Base-by-base conservation (phyloP, 2,329 filamentous ascomycete genomes). In the Penicillium sp. region DNA sequence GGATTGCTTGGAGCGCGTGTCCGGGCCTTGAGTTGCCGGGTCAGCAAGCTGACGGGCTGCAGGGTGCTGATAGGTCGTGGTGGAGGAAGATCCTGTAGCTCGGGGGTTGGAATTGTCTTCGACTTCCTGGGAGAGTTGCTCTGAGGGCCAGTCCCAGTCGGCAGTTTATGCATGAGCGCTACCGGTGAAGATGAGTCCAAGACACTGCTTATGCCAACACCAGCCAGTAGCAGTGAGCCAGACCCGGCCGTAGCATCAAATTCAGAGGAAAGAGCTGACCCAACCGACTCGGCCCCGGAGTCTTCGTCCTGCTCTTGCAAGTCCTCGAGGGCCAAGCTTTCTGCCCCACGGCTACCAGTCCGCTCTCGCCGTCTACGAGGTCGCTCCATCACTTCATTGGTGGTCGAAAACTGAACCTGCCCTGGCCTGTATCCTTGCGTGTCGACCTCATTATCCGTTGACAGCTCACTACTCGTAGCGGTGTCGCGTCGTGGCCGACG, bases 381-480 rank as follows among this genome's bases (percentile, higher is more conserved):
- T 49, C 67, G 66, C 41, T 73, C 69, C n/a, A 72, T 64, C 26
- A 75, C 56, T 57, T 76, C 69, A 52, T 73, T 67, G 53, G 69
- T 63, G 3, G 58, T 61, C n/a, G 75, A 72, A 54, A 76, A 77
- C 43, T 80, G 78, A 40, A 83, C 76, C 50, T 82, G 77, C 49
- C 81, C 79, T 57, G 80, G 78, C 62, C 78, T 81, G 68, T 82
- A 83, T 1, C 76, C 73, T 7, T 78, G 75, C 0, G 80, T 74
- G 49, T 84, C 82, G 27, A 82, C 68, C 58, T 88, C 85, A 61
- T 86, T 86, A 57, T 87, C 85, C 1, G 84, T 86, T 0, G 84
- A 87, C 74, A 87, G 77, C 43, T 88, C 85, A 62, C 84, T 87
- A 66, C 85, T 87, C 4, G 85, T 86, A 15, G 83, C 81, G 0